A percentile compares a stretch with the other conserved stretches of the same genome.
These are phyloP conservation scores for Vicia villosa DNA, from an alignment of 306 rosid genomes.

Conservation along the genomic window DNA sequence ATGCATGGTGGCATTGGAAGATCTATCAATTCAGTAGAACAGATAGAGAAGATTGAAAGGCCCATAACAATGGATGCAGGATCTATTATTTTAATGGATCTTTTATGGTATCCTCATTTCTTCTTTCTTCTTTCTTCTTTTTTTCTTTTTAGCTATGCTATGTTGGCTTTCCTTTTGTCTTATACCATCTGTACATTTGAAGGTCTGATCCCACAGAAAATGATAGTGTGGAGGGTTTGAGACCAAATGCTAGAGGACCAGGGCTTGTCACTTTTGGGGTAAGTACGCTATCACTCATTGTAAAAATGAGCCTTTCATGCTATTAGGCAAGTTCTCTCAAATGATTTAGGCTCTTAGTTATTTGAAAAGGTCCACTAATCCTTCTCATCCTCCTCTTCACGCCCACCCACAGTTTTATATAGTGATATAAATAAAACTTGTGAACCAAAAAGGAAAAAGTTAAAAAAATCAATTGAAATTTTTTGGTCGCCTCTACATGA, in stretches of 20 bases:
- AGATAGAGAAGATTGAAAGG: constrained; percentile 96
- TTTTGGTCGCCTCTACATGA: constrained; percentile 20
- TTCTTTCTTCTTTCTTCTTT: constrained; percentile 13
- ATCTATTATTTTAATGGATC: constrained; percentile 94
- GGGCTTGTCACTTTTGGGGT: constrained; percentile 99
- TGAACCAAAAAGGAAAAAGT: neutral
- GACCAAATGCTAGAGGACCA: constrained; percentile 99
- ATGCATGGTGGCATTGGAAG: constrained; percentile 99
- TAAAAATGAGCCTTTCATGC: constrained; percentile 16
- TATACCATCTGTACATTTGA: constrained; percentile 37
- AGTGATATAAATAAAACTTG: neutral
- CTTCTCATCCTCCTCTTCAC: neutral
- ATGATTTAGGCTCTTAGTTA: neutral
- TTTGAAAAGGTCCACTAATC: constrained; percentile 8
- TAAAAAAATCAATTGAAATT: neutral
- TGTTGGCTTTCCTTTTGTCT: constrained; percentile 19
- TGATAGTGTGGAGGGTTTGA: constrained; percentile 95
- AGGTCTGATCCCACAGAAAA: constrained; percentile 99
- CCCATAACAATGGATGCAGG: constrained; percentile 99
- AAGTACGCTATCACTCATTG: constrained; percentile 34
- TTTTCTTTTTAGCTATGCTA: constrained; percentile 11
- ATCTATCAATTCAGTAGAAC: constrained; percentile 89
- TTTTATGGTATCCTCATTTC: constrained; percentile 66
- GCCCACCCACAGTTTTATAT: neutral
- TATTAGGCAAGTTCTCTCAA: neutral